Evolutionary conservation across 2,329 filamentous ascomycete genomes (phyloP).

Genomic region (Fusarium phyllophilum): DNA sequence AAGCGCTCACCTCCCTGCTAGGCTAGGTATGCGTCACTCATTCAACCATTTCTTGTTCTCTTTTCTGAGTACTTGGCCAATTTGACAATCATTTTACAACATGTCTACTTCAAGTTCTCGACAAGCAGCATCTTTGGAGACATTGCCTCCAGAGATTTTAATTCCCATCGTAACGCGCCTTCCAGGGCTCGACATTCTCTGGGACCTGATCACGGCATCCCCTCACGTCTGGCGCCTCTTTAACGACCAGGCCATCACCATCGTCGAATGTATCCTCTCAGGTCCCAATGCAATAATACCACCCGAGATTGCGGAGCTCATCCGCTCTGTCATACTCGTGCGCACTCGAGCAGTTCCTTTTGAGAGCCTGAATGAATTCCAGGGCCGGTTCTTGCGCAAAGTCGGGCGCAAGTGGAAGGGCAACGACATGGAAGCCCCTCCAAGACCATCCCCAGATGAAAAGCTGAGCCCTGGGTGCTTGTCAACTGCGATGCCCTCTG

Average conservation of each 20-base stretch:
- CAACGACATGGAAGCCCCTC: too few species aligned
- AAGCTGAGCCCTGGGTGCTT: neutral
- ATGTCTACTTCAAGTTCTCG: neutral
- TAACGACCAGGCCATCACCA: neutral
- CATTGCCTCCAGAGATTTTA: conserved; percentile 20
- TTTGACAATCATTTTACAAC: neutral
- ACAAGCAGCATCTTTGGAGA: conserved; percentile 6
- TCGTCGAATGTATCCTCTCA: conserved; percentile 17
- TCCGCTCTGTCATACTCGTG: conserved; percentile 15
- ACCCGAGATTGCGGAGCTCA: neutral
- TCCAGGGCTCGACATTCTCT: conserved; percentile 23
- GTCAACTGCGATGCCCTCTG: neutral
- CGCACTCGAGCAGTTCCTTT: conserved; percentile 21
- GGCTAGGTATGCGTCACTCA: neutral
- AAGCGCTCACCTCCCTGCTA: neutral
- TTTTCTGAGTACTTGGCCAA: neutral
- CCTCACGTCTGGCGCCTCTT: conserved; percentile 21
- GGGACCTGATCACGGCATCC: conserved; percentile 23
- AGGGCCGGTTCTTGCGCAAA: neutral
- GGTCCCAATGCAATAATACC: conserved; percentile 12
- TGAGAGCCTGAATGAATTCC: neutral
- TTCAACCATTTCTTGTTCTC: neutral
- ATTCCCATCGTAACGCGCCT: conserved; percentile 16
- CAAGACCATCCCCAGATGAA: too few species aligned
- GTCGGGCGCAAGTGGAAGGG: too few species aligned